Conservation (phyloP, 2,329 filamentous ascomycete species). For the Fusarium ambrosium region DNA sequence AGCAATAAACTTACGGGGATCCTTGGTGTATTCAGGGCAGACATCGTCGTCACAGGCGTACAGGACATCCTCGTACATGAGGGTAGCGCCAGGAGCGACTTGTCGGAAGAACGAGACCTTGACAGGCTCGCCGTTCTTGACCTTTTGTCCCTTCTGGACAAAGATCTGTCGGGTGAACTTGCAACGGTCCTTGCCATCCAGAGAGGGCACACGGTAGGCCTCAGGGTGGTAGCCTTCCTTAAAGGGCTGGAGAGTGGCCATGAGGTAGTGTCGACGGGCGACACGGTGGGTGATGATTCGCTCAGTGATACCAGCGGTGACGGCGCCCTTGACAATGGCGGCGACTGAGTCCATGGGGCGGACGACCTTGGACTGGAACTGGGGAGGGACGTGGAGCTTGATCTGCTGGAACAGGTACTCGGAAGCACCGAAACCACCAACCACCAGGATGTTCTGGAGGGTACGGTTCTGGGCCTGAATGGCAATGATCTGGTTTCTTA, state of each 20-base stretch:
- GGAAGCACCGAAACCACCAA: conserved; percentile 97
- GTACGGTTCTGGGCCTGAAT: conserved; percentile 97
- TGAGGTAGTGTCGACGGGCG: conserved; percentile 96
- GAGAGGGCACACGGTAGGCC: conserved; percentile 94
- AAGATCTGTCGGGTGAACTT: conserved; percentile 99
- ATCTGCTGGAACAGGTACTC: conserved; percentile 99
- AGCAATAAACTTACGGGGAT: conserved; percentile 85
- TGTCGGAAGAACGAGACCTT: conserved; percentile 99
- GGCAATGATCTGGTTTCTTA: conserved; percentile 98
- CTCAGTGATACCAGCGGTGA: conserved; percentile 97
- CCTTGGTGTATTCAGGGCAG: conserved; percentile 98
- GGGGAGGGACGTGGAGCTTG: conserved; percentile 96
- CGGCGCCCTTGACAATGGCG: conserved; percentile 97
- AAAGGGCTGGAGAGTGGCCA: conserved; percentile 98
- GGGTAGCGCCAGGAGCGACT: conserved; percentile 93
- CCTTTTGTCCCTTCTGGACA: conserved; percentile 97
- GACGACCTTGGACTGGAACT: conserved; percentile 98
- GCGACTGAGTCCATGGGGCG: conserved; percentile 99
- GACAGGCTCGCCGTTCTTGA: conserved; percentile 99
- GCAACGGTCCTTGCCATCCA: conserved; percentile 98
- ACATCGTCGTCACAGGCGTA: conserved; percentile 99
- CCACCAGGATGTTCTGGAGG: conserved; percentile 95
- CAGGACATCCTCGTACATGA: conserved; percentile 99
- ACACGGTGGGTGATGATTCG: conserved; percentile 97
- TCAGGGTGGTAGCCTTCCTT: conserved; percentile 99